Conservation (phyloP, 257 asterid genomes). For the Euphrasia confusa region DNA sequence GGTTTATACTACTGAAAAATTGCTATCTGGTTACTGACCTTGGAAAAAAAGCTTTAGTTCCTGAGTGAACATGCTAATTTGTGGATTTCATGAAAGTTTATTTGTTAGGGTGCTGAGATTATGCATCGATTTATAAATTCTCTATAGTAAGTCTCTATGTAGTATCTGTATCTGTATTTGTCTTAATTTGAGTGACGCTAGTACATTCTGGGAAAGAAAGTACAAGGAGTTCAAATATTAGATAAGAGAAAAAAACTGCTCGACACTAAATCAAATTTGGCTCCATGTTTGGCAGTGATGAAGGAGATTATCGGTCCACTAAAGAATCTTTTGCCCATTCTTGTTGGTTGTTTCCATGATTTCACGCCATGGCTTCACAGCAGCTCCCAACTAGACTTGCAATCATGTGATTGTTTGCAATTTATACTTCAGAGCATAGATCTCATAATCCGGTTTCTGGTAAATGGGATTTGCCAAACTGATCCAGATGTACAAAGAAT, state of each 20-base stretch:
- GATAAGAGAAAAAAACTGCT: constrained; percentile 11
- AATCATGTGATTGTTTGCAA: constrained; percentile 73
- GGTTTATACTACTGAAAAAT: not conserved
- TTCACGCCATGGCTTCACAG: constrained; percentile 46
- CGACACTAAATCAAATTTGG: constrained; percentile 12
- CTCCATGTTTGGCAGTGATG: constrained; percentile 45
- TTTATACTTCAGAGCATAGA: constrained; percentile 72
- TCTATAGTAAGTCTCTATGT: constrained; percentile 5
- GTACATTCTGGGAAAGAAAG: constrained; percentile 13
- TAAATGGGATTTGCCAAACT: constrained; percentile 29
- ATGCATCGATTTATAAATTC: too few species aligned
- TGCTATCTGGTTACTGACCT: constrained; percentile 6
- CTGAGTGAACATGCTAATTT: not conserved
- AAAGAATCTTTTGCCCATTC: constrained; percentile 65
- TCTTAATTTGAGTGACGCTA: constrained; percentile 8
- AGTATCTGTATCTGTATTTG: constrained; percentile 5
- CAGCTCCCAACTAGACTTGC: constrained; percentile 45
- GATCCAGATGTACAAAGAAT: constrained; percentile 34
- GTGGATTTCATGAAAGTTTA: constrained; percentile 1
- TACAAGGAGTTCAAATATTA: constrained; percentile 8
- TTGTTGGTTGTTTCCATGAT: constrained; percentile 67
- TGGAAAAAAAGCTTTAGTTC: not conserved
- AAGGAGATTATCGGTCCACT: constrained; percentile 44
- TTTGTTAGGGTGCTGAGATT: too few species aligned
- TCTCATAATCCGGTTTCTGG: constrained; percentile 46